Percentiles rank a stretch among this genome's conserved stretches.
These are phyloP conservation scores for Podila epicladia DNA, from an alignment of 192 early-diverging fungal species.

Conservation along the genomic window DNA sequence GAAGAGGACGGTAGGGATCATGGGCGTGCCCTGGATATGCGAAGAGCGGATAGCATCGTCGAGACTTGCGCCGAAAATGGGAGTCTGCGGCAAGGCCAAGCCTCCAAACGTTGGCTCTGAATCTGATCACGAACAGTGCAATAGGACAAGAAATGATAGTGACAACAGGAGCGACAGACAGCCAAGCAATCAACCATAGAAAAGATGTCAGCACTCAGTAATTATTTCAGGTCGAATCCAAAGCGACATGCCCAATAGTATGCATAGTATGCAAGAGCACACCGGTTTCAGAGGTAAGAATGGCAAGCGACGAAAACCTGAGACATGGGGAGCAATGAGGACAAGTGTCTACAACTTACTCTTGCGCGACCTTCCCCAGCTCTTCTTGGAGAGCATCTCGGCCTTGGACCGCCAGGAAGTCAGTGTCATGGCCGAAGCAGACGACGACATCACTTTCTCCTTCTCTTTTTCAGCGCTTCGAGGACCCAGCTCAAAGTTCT, in stretches of 20 bases:
- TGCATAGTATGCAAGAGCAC: too few species aligned
- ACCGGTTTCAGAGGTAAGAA: neutral
- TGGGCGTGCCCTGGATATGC: conserved; percentile 37
- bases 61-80: conserved; percentile 37
- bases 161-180: too few species aligned
- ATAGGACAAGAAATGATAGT: neutral
- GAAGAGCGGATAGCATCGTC: conserved; percentile 44
- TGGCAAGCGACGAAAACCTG: neutral
- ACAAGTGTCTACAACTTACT: conserved; percentile 26
- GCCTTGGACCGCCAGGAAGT: conserved; percentile 51
- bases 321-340: neutral
- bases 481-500: neutral
- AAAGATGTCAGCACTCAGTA: too few species aligned
- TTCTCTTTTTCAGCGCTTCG: conserved; percentile 7
- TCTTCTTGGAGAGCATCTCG: conserved; percentile 45
- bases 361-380: conserved; percentile 42
- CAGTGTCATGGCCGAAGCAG: conserved; percentile 44
- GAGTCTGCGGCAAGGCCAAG: conserved; percentile 9
- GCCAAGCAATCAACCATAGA: too few species aligned
- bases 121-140: neutral
- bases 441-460: conserved; percentile 24
- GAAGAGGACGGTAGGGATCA: conserved; percentile 50
- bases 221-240: too few species aligned
- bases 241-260: too few species aligned
- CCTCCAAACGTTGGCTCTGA: conserved; percentile 41